phyloP scores from a whole-genome alignment of 495 filamentous ascomycete species.

The Lophiotrema nucula region DNA sequence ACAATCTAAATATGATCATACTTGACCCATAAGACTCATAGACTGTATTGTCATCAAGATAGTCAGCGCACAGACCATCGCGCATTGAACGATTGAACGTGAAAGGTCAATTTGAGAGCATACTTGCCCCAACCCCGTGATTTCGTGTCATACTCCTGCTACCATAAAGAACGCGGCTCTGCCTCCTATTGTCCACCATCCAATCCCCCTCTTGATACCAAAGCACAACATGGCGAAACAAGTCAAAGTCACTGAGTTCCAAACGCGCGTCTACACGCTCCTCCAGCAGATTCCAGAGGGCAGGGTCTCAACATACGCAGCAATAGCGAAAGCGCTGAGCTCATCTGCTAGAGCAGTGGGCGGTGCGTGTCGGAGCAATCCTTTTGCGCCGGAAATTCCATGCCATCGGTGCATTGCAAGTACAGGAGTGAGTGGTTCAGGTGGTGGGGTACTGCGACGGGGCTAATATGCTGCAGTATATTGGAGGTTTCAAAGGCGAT shows the following conservation, averaged over 20 bases:
- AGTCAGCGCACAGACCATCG: constrained; percentile 1
- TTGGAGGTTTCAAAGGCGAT: constrained; percentile 51
- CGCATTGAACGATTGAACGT: background rate
- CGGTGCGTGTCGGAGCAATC: constrained; percentile 64
- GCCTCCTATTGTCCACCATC: constrained; percentile 8
- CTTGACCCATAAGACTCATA: too few species aligned
- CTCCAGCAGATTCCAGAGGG: constrained; percentile 71
- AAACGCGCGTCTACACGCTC: constrained; percentile 57
- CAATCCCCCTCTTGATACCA: background rate
- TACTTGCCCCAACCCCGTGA: constrained; percentile 4
- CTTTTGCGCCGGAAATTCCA: constrained; percentile 46
- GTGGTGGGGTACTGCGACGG: background rate
- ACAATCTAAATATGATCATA: too few species aligned
- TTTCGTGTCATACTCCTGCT: background rate
- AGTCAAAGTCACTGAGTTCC: constrained; percentile 36
- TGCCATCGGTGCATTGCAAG: constrained; percentile 45
- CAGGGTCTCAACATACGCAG: constrained; percentile 69
- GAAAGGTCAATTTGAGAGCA: constrained; percentile 26
- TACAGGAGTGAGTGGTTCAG: constrained; percentile 38
- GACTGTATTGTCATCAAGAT: too few species aligned
- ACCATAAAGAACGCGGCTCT: background rate
- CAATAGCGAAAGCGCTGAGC: constrained; percentile 61
- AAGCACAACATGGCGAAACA: constrained; percentile 22
- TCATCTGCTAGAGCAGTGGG: constrained; percentile 79
- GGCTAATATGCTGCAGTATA: constrained; percentile 28